Evolutionary conservation across 176 grass and related monocot species (phyloP).

Genomic region (Dendrocalamus sinicus): DNA sequence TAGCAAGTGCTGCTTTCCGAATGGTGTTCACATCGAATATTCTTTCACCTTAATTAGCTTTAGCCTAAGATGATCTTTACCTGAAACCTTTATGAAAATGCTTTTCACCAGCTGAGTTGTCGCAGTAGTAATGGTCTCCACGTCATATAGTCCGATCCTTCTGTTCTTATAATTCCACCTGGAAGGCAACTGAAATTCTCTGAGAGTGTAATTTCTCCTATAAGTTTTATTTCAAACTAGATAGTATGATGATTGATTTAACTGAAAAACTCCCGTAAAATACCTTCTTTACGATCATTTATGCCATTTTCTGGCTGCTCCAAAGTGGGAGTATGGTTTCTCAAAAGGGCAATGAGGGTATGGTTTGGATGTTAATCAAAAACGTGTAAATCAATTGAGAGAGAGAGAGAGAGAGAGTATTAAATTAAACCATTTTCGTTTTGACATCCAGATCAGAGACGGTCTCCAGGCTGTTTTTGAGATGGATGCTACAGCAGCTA

Average conservation of each 20-base stretch:
- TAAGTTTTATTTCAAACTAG: not conserved
- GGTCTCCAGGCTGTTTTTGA: not conserved
- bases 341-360: not conserved
- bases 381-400: not conserved
- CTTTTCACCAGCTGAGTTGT: slow-evolving; percentile 2
- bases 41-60: not conserved
- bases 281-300: not conserved
- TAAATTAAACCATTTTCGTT: not conserved
- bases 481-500: not conserved
- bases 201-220: not conserved
- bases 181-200: not conserved
- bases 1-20: not conserved
- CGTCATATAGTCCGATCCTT: not conserved
- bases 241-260: not conserved
- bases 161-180: not conserved
- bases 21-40: slow-evolving; percentile 22
- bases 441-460: not conserved
- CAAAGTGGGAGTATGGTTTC: not conserved
- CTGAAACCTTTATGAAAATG: not conserved
- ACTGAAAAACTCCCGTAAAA: not conserved
- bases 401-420: not conserved
- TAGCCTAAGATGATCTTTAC: not conserved
- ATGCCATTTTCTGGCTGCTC: not conserved
- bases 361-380: not conserved
- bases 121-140: not conserved